Evolutionary conservation across 805 yeast genomes (phyloP), one percentile per base, ranked within the genome.

Genomic region (Blastobotrys attinorum): DNA sequence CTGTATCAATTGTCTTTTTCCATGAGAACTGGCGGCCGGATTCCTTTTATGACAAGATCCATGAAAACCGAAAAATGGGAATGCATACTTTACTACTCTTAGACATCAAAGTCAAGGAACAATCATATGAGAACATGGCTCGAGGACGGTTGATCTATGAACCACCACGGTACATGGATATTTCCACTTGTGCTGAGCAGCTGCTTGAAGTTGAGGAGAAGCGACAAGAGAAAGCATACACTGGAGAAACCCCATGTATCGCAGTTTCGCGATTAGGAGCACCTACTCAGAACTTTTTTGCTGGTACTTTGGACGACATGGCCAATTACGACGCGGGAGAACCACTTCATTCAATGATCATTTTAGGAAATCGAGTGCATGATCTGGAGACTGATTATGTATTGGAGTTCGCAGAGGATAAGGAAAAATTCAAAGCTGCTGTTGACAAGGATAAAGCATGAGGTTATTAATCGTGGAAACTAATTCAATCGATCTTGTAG

Each of bases 21-120:
- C 89, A 96, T 22, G 97, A 90, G 17, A 68, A 70, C 46, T 90
- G 98, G 97, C 83, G 86, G 63, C 98, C 98, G 1, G 97, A 90
- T 62, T 83, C 95, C 33, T 90, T 94, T 70, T 92, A 90, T 63
- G 76, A 81, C 57, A 89, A 90, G 66, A 69, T 90, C 44, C 66
- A 79, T 79, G 97, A 90, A 64, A 90, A 90, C 64, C 73, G 97
- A 56, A 77, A 72, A 59, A 78, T 90, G 40, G 98, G 98, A 3
- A 70, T 92, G 52, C 98, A 90, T 60, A 92, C 98, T 2, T 70
- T 90, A 46, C 75, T 90, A 31, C 71, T 90, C 47, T 70, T 90
- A 39, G 98, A 90, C 60, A 90, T 90, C 62, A 90, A 90, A 63
- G 98, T 90, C 37, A 92, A 92, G 64, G 98, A 90, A 63, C 98